Conservation (phyloP, 345 rosid genomes). For the Streptanthus diversifolius region DNA sequence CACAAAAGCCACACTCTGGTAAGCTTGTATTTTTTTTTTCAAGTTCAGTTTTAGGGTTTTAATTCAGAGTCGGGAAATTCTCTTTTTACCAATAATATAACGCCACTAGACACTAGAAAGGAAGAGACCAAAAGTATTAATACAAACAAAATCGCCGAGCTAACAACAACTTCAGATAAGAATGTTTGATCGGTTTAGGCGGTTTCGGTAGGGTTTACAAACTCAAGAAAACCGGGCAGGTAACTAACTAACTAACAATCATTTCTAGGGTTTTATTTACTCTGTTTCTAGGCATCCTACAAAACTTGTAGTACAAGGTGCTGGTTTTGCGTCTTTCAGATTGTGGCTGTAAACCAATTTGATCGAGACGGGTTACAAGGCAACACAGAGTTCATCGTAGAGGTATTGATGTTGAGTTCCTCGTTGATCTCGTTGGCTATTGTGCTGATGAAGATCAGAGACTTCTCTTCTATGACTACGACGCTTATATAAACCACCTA, state of each 20-base stretch:
- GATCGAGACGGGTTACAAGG: neutral
- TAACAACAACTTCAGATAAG: conserved; percentile 2
- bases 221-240: neutral
- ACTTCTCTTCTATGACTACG: conserved; percentile 6
- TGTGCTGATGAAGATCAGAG: conserved; percentile 6
- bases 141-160: neutral
- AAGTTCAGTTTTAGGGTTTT: too few species aligned
- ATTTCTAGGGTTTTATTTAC: too few species aligned
- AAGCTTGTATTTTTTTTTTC: too few species aligned
- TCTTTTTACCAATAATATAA: too few species aligned
- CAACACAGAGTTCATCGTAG: neutral
- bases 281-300: too few species aligned
- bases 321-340: neutral
- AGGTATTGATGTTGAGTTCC: conserved; percentile 1
- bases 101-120: too few species aligned
- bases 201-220: conserved; percentile 9
- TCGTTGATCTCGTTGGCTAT: neutral
- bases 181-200: conserved; percentile 6
- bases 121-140: too few species aligned
- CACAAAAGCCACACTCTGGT: too few species aligned
- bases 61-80: too few species aligned
- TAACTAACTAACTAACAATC: neutral
- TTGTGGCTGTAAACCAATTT: conserved; percentile 8
- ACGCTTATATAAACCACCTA: too few species aligned
- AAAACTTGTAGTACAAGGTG: too few species aligned